Evolutionary conservation across 257 asterid species (phyloP).

Genomic region (Haberlea rhodopensis): DNA sequence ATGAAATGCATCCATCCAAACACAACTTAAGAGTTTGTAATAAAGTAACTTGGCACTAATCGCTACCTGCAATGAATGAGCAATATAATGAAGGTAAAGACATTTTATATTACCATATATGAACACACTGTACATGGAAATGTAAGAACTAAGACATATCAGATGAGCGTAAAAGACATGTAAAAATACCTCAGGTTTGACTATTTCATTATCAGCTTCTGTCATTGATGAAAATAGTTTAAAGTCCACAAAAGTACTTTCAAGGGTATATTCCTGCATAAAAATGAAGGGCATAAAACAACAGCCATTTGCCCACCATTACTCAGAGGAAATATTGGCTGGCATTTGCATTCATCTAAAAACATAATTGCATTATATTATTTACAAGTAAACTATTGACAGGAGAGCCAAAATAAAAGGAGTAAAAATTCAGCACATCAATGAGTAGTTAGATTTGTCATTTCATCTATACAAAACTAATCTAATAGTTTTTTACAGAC

Average conservation of each 20-base stretch:
- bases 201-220: constrained; percentile 55
- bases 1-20: too few species aligned
- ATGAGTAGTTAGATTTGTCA: background rate
- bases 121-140: background rate
- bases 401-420: background rate
- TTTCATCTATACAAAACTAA: background rate
- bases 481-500: too few species aligned
- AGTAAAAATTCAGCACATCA: background rate
- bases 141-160: constrained; percentile 9
- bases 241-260: constrained; percentile 16
- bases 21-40: too few species aligned
- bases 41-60: background rate
- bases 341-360: constrained; percentile 14
- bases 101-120: background rate
- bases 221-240: constrained; percentile 35
- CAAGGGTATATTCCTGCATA: constrained; percentile 32
- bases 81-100: background rate
- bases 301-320: constrained; percentile 7
- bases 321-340: constrained; percentile 18
- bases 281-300: constrained; percentile 17
- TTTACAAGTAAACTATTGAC: background rate
- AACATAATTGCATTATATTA: background rate
- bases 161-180: constrained; percentile 14
- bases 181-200: constrained; percentile 50
- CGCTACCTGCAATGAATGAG: background rate